Evolutionary conservation across 2,329 filamentous ascomycete genomes (phyloP).

Genomic region (Curvularia verruculosa): DNA sequence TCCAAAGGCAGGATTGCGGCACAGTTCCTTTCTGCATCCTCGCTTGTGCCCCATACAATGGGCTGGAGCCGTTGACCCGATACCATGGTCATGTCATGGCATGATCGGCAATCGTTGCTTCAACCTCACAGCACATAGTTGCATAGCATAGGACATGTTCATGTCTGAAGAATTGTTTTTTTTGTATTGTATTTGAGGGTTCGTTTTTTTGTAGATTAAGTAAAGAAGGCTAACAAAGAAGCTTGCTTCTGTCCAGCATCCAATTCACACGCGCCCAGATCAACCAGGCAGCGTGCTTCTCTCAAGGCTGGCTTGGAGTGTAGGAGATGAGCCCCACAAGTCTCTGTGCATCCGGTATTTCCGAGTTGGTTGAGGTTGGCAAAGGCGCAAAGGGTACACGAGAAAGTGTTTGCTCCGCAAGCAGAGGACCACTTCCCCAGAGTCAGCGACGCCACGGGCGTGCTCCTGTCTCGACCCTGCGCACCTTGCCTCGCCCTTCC

Average conservation of each 20-base stretch:
- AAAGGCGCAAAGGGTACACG: constrained; percentile 47
- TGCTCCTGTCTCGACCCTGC: constrained; percentile 37
- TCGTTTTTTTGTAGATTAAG: constrained; percentile 42
- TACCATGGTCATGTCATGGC: background rate
- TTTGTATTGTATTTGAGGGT: constrained; percentile 16
- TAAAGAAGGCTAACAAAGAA: constrained; percentile 48
- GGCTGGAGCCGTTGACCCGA: background rate
- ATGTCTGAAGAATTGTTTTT: constrained; percentile 2
- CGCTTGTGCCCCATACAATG: background rate
- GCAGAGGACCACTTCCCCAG: constrained; percentile 46
- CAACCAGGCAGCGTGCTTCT: constrained; percentile 43
- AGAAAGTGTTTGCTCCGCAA: constrained; percentile 45
- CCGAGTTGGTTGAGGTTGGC: constrained; percentile 23
- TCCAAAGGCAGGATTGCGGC: constrained; percentile 8
- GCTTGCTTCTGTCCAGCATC: constrained; percentile 59
- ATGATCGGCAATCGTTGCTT: background rate
- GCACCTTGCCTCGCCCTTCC: constrained; percentile 13
- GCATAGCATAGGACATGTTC: background rate
- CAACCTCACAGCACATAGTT: constrained; percentile 3
- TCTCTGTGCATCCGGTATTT: constrained; percentile 27
- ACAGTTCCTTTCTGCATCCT: constrained; percentile 10
- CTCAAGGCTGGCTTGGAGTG: constrained; percentile 55
- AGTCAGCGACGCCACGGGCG: constrained; percentile 41
- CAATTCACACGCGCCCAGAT: constrained; percentile 51
- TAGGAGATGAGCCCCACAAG: constrained; percentile 62